Evolutionary conservation across 1,139 yeast species (phyloP).

Genomic region (Candida glucosophila): DNA sequence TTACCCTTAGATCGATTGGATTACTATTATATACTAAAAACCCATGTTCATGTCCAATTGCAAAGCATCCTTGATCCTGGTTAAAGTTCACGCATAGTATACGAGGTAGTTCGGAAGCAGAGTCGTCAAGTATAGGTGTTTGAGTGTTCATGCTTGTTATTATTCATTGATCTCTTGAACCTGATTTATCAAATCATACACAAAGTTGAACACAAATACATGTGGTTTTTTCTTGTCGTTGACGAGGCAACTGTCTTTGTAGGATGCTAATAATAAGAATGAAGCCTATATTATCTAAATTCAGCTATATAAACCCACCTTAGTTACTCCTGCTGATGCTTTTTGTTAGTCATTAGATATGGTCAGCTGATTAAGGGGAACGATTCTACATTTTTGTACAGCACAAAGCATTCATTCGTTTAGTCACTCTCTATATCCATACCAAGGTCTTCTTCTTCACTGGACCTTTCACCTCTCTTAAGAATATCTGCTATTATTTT

Average conservation of each 20-base stretch:
- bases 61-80: slow-evolving; percentile 87
- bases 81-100: slow-evolving; percentile 64
- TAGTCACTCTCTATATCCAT: slow-evolving; percentile 60
- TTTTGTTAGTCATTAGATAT: no score
- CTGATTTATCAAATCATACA: slow-evolving; percentile 1
- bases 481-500: slow-evolving; percentile 31
- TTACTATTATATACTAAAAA: slow-evolving; percentile 82
- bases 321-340: no score
- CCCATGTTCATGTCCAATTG: slow-evolving; percentile 74
- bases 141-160: slow-evolving; percentile 29
- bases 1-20: slow-evolving; percentile 75
- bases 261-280: no score
- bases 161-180: neutral
- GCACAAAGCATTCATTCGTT: neutral
- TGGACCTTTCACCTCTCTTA: slow-evolving; percentile 44
- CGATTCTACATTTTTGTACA: no score
- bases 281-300: no score
- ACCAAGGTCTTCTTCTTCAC: slow-evolving; percentile 49
- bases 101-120: slow-evolving; percentile 20
- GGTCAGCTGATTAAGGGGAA: no score
- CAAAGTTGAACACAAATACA: no score
- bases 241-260: no score
- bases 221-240: no score
- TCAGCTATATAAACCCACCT: no score
- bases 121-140: slow-evolving; percentile 14